These are phyloP conservation scores for Lycium ferocissimum DNA, from an alignment of 257 asterid genomes.

Conservation along the genomic window DNA sequence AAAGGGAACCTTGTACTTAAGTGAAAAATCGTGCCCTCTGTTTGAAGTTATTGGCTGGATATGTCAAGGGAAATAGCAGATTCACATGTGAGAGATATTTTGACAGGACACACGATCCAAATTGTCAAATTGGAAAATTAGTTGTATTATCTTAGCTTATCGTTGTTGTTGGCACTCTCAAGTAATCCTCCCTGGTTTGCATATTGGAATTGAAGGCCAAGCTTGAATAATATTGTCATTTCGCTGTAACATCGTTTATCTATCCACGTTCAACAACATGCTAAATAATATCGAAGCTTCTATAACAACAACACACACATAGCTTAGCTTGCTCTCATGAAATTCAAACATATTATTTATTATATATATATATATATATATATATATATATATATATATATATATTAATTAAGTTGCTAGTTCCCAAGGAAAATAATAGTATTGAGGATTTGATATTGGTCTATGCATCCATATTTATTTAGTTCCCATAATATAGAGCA, in stretches of 20 bases:
- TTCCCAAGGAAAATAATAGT: background rate
- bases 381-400: background rate
- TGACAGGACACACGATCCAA: background rate
- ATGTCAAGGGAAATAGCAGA: background rate
- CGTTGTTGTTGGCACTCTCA: background rate
- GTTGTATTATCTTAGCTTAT: background rate
- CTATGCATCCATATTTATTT: background rate
- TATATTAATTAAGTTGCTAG: slow-evolving; percentile 11
- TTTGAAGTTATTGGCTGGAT: background rate
- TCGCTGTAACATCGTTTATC: background rate
- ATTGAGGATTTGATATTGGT: background rate
- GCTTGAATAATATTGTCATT: background rate
- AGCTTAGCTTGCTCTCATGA: background rate
- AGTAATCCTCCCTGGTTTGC: background rate
- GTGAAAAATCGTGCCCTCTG: background rate
- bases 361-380: background rate
- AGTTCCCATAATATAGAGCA: slow-evolving; percentile 5
- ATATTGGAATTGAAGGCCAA: slow-evolving; percentile 6
- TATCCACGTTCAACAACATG: background rate
- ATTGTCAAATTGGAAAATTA: background rate
- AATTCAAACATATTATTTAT: background rate
- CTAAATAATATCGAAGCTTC: background rate
- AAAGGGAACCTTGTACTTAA: background rate
- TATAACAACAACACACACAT: background rate
- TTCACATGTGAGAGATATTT: background rate